Conservation (phyloP, 2,329 filamentous ascomycete genomes). For the Reticulascus tulasneorum region DNA sequence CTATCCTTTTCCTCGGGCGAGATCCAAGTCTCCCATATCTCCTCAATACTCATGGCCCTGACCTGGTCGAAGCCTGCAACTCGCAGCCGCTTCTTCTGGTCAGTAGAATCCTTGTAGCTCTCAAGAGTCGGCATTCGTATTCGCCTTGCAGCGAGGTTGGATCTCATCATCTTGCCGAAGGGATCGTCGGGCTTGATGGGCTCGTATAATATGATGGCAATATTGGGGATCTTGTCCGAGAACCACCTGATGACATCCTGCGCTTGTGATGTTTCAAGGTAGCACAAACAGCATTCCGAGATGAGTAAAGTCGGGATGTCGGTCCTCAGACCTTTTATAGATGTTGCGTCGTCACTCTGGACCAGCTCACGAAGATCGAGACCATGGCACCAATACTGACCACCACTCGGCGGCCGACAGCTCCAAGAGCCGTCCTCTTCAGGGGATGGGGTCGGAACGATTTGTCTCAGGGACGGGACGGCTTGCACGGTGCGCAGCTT, state of each 20-base stretch:
- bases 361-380: slow-evolving; percentile 66
- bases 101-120: slow-evolving; percentile 61
- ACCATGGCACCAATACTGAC: slow-evolving; percentile 55
- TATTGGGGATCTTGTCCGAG: slow-evolving; percentile 40
- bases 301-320: slow-evolving; percentile 76
- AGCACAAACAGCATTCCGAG: slow-evolving; percentile 94
- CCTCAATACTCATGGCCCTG: slow-evolving; percentile 40
- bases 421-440: slow-evolving; percentile 36
- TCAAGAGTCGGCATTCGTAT: slow-evolving; percentile 83
- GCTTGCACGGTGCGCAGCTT: slow-evolving; percentile 58
- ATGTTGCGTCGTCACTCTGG: slow-evolving; percentile 13
- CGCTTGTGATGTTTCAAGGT: slow-evolving; percentile 66
- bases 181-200: slow-evolving; percentile 78
- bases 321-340: slow-evolving; percentile 39
- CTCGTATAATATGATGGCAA: slow-evolving; percentile 76
- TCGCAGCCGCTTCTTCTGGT: slow-evolving; percentile 65
- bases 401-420: slow-evolving; percentile 32
- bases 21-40: slow-evolving; percentile 78
- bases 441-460: slow-evolving; percentile 31
- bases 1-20: slow-evolving; percentile 67
- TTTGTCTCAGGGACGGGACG: slow-evolving; percentile 34
- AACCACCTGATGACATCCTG: slow-evolving; percentile 64
- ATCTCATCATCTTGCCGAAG: slow-evolving; percentile 89
- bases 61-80: slow-evolving; percentile 58
- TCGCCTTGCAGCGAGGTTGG: slow-evolving; percentile 76